Conservation (phyloP, 2,329 filamentous ascomycete genomes). For the Lachnellula suecica region DNA sequence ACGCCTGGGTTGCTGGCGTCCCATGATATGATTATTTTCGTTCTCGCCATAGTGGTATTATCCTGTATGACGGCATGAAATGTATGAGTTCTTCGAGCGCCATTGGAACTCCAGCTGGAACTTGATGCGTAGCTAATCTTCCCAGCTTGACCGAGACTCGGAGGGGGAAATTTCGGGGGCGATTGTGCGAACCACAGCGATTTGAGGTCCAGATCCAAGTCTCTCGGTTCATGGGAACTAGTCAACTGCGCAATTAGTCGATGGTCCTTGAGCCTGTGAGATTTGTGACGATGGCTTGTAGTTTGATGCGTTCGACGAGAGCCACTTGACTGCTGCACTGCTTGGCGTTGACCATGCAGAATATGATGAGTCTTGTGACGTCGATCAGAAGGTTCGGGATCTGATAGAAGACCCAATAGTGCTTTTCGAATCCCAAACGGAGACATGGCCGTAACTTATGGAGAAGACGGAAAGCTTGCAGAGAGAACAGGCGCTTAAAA, state of each 20-base stretch:
- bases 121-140: constrained; percentile 15
- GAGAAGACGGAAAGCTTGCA: too few species aligned
- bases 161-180: constrained; percentile 27
- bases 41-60: constrained; percentile 31
- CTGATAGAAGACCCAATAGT: too few species aligned
- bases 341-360: too few species aligned
- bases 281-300: too few species aligned
- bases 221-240: constrained; percentile 16
- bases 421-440: too few species aligned
- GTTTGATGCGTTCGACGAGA: neutral
- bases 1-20: constrained; percentile 31
- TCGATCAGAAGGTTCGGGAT: too few species aligned
- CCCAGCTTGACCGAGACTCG: constrained; percentile 14
- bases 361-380: too few species aligned
- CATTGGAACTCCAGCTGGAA: constrained; percentile 25
- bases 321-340: neutral
- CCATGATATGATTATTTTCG: constrained; percentile 37
- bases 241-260: constrained; percentile 20
- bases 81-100: constrained; percentile 29
- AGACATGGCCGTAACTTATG: too few species aligned
- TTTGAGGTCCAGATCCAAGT: constrained; percentile 32
- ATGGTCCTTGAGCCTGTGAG: neutral
- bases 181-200: constrained; percentile 32
- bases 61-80: constrained; percentile 33
- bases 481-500: too few species aligned